A percentile compares a stretch with the other conserved stretches of the same genome.
Conservation (phyloP, 2,329 filamentous ascomycete genomes). For the Fusarium sp. region DNA sequence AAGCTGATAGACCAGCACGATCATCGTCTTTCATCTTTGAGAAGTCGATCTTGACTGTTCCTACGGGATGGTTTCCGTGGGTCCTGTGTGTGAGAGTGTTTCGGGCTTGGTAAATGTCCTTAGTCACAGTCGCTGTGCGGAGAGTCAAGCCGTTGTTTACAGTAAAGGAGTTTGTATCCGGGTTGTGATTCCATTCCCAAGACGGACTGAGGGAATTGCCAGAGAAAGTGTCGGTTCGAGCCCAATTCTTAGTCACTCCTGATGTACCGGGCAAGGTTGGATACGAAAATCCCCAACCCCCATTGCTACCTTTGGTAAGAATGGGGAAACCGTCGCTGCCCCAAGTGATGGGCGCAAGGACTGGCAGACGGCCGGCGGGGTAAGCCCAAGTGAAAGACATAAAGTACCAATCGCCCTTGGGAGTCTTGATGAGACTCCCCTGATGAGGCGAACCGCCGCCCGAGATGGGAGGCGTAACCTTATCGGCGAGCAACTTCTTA, state of each 20-base stretch:
- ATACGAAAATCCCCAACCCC: constrained; percentile 62
- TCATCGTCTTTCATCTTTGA: constrained; percentile 64
- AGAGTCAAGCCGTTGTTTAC: constrained; percentile 61
- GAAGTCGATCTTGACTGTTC: constrained; percentile 64
- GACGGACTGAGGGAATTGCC: constrained; percentile 56
- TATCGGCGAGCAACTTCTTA: constrained; percentile 57
- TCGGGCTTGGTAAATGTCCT: constrained; percentile 61
- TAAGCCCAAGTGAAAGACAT: constrained; percentile 68
- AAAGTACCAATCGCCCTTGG: constrained; percentile 68
- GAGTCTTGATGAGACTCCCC: constrained; percentile 66
- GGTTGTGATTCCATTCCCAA: constrained; percentile 75
- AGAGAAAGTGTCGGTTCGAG: constrained; percentile 60
- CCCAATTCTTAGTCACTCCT: constrained; percentile 41
- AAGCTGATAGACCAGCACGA: constrained; percentile 62
- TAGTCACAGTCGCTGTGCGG: constrained; percentile 63
- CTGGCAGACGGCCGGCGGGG: constrained; percentile 68
- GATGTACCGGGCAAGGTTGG: constrained; percentile 47
- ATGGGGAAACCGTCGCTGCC: constrained; percentile 64
- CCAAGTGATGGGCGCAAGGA: constrained; percentile 67
- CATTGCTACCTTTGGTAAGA: constrained; percentile 56
- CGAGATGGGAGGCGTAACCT: constrained; percentile 57
- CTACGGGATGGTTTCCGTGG: constrained; percentile 58
- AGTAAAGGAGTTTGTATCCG: constrained; percentile 60
- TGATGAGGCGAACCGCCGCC: constrained; percentile 65
- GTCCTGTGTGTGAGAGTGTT: constrained; percentile 64